A percentile compares a stretch with the other conserved stretches of the same genome.
phyloP scores from a whole-genome alignment of 2,329 filamentous ascomycete species.

The Exophiala calicioides region DNA sequence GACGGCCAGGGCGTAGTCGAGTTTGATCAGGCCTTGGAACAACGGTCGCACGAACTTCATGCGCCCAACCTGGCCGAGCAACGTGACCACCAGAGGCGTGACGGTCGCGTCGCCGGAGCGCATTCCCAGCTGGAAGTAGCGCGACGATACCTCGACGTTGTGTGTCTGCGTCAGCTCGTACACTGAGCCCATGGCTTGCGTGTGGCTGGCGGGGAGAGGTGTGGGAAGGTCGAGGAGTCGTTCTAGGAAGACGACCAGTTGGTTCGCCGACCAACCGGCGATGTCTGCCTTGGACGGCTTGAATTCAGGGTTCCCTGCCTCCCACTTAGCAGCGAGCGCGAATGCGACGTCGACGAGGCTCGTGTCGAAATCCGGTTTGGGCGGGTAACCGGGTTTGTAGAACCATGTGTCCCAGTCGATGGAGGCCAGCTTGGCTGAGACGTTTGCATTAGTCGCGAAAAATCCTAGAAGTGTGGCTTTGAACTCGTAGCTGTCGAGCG shows the following conservation, averaged over 20 bases:
- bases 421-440: conserved; percentile 61
- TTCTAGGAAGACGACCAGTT: conserved; percentile 89
- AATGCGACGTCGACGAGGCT: conserved; percentile 84
- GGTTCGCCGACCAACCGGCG: conserved; percentile 75
- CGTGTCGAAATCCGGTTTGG: conserved; percentile 89
- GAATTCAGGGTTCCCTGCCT: conserved; percentile 49
- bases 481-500: conserved; percentile 92
- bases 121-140: conserved; percentile 79
- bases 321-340: conserved; percentile 78
- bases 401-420: conserved; percentile 92
- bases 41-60: conserved; percentile 97
- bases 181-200: conserved; percentile 69
- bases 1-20: conserved; percentile 72
- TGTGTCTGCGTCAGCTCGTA: conserved; percentile 74
- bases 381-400: conserved; percentile 83
- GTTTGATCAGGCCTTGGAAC: conserved; percentile 69
- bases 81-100: conserved; percentile 69
- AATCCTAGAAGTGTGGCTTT: conserved; percentile 84
- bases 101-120: conserved; percentile 68
- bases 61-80: conserved; percentile 79
- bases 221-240: conserved; percentile 67
- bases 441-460: conserved; percentile 64
- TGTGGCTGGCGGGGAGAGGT: conserved; percentile 64
- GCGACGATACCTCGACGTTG: conserved; percentile 82
- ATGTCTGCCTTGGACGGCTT: conserved; percentile 69